These are phyloP conservation scores for Camellia sinensis DNA, from an alignment of 148 eudicot species.

Conservation along the genomic window DNA sequence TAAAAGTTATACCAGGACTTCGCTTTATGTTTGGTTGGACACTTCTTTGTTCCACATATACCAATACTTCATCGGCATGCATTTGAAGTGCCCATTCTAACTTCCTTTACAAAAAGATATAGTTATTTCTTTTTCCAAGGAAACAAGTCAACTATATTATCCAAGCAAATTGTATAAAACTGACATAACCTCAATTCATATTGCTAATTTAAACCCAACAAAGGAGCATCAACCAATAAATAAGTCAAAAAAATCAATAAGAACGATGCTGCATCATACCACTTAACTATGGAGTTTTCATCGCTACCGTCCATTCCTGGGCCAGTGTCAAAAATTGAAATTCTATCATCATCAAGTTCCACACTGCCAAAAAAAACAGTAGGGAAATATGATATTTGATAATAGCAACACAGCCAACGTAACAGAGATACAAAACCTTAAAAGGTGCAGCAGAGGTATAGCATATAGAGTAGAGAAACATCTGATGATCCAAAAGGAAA, in stretches of 20 bases:
- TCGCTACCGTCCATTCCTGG: constrained; percentile 70
- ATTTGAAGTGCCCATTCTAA: background rate
- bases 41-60: background rate
- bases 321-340: constrained; percentile 65
- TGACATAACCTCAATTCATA: background rate
- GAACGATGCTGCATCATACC: constrained; percentile 35
- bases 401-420: background rate
- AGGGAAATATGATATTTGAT: background rate
- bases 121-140: background rate
- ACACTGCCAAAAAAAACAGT: constrained; percentile 41
- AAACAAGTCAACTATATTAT: background rate
- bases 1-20: background rate
- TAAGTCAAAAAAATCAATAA: background rate
- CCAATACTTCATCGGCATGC: background rate
- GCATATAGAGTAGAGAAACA: background rate
- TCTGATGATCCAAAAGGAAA: background rate
- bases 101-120: background rate
- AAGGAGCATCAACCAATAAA: background rate
- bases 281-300: constrained; percentile 61
- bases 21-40: background rate
- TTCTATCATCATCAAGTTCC: constrained; percentile 30
- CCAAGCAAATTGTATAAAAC: background rate
- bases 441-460: background rate
- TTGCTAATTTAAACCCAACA: background rate
- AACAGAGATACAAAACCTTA: background rate